Evolutionary conservation across 257 asterid species (phyloP), one percentile per base, ranked within the genome.

Genomic region (Nicotiana undulata): DNA sequence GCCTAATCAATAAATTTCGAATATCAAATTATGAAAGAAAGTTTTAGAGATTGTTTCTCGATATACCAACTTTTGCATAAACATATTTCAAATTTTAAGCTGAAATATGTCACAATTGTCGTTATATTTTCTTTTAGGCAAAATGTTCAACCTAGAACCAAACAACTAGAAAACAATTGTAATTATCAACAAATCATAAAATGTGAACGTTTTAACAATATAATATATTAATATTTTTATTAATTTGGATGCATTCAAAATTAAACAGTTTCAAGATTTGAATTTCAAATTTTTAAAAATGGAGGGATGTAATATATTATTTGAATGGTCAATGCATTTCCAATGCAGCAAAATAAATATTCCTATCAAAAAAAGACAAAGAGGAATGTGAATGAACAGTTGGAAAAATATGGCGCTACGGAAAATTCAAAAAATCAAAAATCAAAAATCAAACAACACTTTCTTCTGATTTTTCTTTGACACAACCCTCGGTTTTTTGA

Each of bases 401-500:
- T 46, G 60, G 18, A 8, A 46, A 72, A 15, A 1, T 6, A 34
- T 37, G 81, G 72, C 81, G 58, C 72, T 59, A 2, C 64, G 81
- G 34, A 40, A 72, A 63, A 59, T 77, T 77, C 72, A 77, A 77
- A 76, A 52, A 55, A 26, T n/a, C 17, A 32, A 76, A 52, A 55
- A 26, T n/a, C 17, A 32, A 55, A 29, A 58, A 63, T 37, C 26
- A 77, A 56, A 56, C 10, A n/a, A 59, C 13, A 8, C 59, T 15
- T 6, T 44, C 24, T 11, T 6, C 34, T 53, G 11, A 26, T 26
- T 26, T 26, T 26, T 0, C 1, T 26, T 26, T n/a, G n/a, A n/a
- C n/a, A n/a, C n/a, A n/a, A n/a, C n/a, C n/a, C n/a, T n/a, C n/a
- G n/a, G n/a, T n/a, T n/a, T n/a, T n/a, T n/a, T n/a, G 80, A 76